These are phyloP conservation scores for Laguncularia racemosa DNA, from an alignment of 345 rosid genomes.

Conservation along the genomic window DNA sequence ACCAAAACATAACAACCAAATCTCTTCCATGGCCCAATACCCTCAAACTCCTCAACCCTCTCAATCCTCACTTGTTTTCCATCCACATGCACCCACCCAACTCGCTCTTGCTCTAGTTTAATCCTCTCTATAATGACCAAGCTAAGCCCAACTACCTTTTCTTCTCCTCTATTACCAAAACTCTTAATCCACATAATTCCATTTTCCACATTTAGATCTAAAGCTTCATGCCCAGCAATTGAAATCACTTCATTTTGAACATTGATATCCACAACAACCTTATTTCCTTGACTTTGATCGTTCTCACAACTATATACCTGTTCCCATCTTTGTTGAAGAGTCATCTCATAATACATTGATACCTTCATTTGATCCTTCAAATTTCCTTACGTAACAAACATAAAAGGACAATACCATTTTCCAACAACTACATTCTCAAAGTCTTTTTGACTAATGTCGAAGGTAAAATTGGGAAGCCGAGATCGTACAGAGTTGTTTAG, in stretches of 20 bases:
- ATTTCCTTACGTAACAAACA: conserved; percentile 39
- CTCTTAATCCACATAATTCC: conserved; percentile 35
- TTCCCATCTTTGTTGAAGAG: conserved; percentile 58
- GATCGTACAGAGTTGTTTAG: conserved; percentile 26
- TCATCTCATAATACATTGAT: conserved; percentile 45
- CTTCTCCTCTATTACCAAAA: conserved; percentile 6
- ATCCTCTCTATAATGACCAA: conserved; percentile 33
- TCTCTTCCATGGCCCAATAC: conserved; percentile 35
- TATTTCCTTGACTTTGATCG: neutral
- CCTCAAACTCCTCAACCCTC: conserved; percentile 18
- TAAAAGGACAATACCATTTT: conserved; percentile 65
- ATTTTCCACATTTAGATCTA: conserved; percentile 7
- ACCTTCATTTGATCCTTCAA: conserved; percentile 30
- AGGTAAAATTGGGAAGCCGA: conserved; percentile 34
- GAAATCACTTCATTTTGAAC: conserved; percentile 26
- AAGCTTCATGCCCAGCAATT: conserved; percentile 20
- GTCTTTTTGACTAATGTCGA: conserved; percentile 5
- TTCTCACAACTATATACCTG: conserved; percentile 32
- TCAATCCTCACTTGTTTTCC: conserved; percentile 15
- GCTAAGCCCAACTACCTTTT: conserved; percentile 33
- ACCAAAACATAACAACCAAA: conserved; percentile 49
- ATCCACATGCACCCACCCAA: conserved; percentile 38
- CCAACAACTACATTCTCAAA: conserved; percentile 28
- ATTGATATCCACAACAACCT: conserved; percentile 21
- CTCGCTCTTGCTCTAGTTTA: conserved; percentile 40